These are phyloP conservation scores for Leccinum ochraceum DNA, from an alignment of 768 basidiomycete genomes.

Conservation along the genomic window DNA sequence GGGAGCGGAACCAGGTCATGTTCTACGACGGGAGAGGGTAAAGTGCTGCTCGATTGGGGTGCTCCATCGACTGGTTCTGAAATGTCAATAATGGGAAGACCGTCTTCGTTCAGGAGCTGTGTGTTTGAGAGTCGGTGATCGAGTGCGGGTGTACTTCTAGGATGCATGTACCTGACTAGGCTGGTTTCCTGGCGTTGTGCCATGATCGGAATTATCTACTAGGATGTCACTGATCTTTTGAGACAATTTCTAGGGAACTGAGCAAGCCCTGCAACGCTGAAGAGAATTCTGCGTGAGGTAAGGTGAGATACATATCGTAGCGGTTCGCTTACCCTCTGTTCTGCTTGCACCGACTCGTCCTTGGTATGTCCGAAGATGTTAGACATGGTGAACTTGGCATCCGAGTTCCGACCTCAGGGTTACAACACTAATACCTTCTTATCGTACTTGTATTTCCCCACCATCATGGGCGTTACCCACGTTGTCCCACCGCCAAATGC, in stretches of 20 bases:
- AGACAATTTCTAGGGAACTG: constrained; percentile 48
- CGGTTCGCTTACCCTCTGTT: constrained; percentile 39
- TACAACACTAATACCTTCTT: no score
- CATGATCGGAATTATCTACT: constrained; percentile 44
- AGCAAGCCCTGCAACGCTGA: constrained; percentile 43
- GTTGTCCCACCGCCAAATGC: constrained; percentile 30
- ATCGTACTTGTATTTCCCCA: no score
- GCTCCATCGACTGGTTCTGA: constrained; percentile 50
- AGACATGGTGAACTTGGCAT: constrained; percentile 16
- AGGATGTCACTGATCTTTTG: constrained; percentile 58
- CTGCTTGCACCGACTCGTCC: constrained; percentile 34
- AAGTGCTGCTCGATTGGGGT: constrained; percentile 21
- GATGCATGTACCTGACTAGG: constrained; percentile 59
- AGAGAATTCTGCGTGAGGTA: constrained; percentile 12
- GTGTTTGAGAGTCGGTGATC: constrained; percentile 22
- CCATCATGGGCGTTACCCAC: constrained; percentile 47
- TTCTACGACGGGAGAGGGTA: constrained; percentile 35
- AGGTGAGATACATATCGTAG: background rate
- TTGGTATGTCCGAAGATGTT: constrained; percentile 16
- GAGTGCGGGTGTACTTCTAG: constrained; percentile 17
- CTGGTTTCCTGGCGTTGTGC: constrained; percentile 44
- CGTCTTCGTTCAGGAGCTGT: constrained; percentile 75
- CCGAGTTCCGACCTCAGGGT: constrained; percentile 9
- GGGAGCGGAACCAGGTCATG: constrained; percentile 49
- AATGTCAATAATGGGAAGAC: constrained; percentile 78